Conservation (phyloP, 2,329 filamentous ascomycete genomes). For the Sclerotinia spermophila region DNA sequence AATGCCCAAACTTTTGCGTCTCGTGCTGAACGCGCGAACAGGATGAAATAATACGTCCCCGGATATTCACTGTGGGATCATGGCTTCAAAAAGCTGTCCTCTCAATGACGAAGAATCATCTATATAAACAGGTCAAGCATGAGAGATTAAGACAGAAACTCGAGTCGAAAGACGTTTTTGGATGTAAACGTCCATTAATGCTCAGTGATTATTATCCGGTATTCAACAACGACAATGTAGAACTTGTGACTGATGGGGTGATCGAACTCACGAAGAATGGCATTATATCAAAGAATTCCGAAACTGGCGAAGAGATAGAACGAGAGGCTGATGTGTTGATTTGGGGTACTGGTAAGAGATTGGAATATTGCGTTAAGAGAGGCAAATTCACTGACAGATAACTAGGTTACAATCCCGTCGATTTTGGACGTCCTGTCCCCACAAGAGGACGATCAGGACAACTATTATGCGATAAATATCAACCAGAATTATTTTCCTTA, state of each 20-base stretch:
- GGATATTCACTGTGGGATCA: not conserved
- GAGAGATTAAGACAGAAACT: not conserved
- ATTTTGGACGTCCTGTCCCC: slow-evolving; percentile 8
- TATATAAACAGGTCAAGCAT: slow-evolving; percentile 4
- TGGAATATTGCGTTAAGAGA: not conserved
- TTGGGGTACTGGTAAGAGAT: slow-evolving; percentile 6
- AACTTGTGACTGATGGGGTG: slow-evolving; percentile 1
- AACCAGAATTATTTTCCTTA: slow-evolving; percentile 10
- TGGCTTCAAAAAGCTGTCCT: not conserved
- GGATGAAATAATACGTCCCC: not conserved
- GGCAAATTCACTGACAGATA: not conserved
- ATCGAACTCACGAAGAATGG: not conserved
- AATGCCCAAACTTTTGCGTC: not conserved
- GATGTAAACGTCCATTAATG: slow-evolving; percentile 4
- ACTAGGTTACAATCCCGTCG: slow-evolving; percentile 10
- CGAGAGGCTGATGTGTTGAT: not conserved
- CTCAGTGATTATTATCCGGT: slow-evolving; percentile 2
- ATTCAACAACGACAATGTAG: slow-evolving; percentile 1
- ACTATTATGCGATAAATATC: slow-evolving; percentile 9
- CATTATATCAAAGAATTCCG: not conserved
- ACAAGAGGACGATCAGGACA: slow-evolving; percentile 4
- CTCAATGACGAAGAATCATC: not conserved
- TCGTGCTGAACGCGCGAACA: not conserved
- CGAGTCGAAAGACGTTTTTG: slow-evolving; percentile 7
- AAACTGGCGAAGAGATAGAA: not conserved